These are phyloP conservation scores for Przewalskia tangutica DNA, from an alignment of 257 asterid genomes.

Conservation along the genomic window DNA sequence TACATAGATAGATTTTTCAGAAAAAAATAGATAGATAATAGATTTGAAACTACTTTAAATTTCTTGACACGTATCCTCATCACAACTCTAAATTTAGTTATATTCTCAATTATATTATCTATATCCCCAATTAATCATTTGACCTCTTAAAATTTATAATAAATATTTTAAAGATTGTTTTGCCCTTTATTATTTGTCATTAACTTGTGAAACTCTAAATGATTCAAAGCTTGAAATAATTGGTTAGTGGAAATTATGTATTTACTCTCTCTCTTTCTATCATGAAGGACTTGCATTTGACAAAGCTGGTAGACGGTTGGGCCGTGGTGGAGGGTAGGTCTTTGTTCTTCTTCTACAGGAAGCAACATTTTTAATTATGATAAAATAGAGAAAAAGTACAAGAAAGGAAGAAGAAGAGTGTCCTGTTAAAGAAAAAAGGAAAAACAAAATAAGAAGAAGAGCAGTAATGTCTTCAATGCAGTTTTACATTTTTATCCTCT, in stretches of 20 bases:
- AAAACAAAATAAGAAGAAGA: background rate
- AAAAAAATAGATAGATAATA: too few relatives aligned
- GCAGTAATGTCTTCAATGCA: background rate
- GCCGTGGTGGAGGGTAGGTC: constrained; percentile 98
- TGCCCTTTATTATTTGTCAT: background rate
- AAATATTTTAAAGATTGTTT: too few relatives aligned
- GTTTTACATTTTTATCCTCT: background rate
- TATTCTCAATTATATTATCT: too few relatives aligned
- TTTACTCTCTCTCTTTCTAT: background rate
- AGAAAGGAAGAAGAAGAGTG: background rate
- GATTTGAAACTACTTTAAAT: too few relatives aligned
- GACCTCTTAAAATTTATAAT: too few relatives aligned
- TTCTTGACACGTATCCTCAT: too few relatives aligned
- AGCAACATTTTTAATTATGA: too few relatives aligned
- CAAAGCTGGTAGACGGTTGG: constrained; percentile 82
- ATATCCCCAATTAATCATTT: too few relatives aligned
- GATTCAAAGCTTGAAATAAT: background rate
- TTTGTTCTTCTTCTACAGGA: background rate
- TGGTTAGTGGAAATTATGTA: background rate
- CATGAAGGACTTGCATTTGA: constrained; percentile 88
- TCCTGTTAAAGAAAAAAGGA: background rate
- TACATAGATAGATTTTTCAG: too few relatives aligned
- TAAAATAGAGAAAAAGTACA: background rate
- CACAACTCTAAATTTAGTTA: too few relatives aligned
- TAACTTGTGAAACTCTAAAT: background rate